Conservation (phyloP, 2,329 filamentous ascomycete species). For the Hypoxylon sp. region DNA sequence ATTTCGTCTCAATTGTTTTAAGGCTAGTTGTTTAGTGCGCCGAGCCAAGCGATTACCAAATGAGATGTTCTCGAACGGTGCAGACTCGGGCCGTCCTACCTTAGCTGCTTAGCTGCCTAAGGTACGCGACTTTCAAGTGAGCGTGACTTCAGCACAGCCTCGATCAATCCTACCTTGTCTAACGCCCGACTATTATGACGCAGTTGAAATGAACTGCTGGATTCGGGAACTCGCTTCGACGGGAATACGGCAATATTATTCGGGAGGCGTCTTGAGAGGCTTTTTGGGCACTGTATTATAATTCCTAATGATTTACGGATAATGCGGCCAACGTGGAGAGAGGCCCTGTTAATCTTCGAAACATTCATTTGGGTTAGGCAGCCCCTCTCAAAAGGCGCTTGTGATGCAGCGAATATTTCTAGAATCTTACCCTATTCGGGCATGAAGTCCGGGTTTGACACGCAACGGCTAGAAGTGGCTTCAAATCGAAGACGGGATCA, state of each 20-base stretch:
- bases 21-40: not conserved
- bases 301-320: not conserved
- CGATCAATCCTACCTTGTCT: slow-evolving; percentile 21
- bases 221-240: slow-evolving; percentile 26
- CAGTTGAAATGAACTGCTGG: slow-evolving; percentile 10
- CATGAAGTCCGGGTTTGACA: slow-evolving; percentile 20
- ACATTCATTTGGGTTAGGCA: not conserved
- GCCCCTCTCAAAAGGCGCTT: too few relatives aligned
- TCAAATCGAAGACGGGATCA: not conserved
- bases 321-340: not conserved
- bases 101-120: too few relatives aligned
- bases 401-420: slow-evolving; percentile 20
- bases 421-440: slow-evolving; percentile 32
- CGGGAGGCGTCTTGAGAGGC: not conserved
- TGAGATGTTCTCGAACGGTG: slow-evolving; percentile 4
- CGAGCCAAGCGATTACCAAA: slow-evolving; percentile 2
- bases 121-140: slow-evolving; percentile 19
- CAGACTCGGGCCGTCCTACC: too few relatives aligned
- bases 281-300: not conserved
- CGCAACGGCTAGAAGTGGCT: not conserved
- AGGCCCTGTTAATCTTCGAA: not conserved
- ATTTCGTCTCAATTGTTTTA: not conserved
- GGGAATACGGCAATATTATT: not conserved
- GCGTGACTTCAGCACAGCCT: slow-evolving; percentile 40
- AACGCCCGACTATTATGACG: slow-evolving; percentile 24